These are phyloP conservation scores for Zelopaecilomyces penicillatus DNA, from an alignment of 2,329 filamentous ascomycete genomes.

Conservation along the genomic window DNA sequence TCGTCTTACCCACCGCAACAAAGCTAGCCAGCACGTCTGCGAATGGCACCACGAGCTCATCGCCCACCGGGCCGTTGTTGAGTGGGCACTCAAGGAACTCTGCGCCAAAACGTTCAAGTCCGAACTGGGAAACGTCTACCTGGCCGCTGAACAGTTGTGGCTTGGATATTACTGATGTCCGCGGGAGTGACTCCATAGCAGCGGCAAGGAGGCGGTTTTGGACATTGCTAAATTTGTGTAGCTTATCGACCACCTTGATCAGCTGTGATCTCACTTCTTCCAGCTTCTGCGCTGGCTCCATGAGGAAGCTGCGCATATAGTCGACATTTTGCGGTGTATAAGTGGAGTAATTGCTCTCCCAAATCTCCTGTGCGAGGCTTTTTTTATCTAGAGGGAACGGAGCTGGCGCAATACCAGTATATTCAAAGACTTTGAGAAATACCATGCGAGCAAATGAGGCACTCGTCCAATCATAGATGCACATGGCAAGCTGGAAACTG, in stretches of 20 bases:
- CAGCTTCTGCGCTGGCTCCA: constrained; percentile 5
- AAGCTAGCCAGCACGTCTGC: constrained; percentile 1
- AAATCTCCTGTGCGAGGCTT: constrained; percentile 4
- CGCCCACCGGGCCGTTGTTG: constrained; percentile 1
- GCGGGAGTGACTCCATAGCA: constrained; percentile 4
- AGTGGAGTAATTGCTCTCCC: constrained; percentile 6
- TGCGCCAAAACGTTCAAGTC: constrained; percentile 3
- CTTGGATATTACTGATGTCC: constrained; percentile 1
- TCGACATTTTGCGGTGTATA: constrained; percentile 4
- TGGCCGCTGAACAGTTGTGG: constrained; percentile 8
- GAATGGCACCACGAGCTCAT: neutral
- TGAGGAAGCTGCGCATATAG: constrained; percentile 6
- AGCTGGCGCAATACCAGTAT: neutral
- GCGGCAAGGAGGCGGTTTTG: constrained; percentile 6
- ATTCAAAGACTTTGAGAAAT: constrained; percentile 9
- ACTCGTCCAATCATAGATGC: constrained; percentile 8
- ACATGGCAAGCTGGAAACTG: constrained; percentile 7
- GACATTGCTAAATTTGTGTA: constrained; percentile 5
- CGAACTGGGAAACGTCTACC: constrained; percentile 5
- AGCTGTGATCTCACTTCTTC: constrained; percentile 3
- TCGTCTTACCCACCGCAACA: constrained; percentile 1
- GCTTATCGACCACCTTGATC: neutral
- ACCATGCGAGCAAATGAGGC: constrained; percentile 6
- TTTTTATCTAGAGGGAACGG: constrained; percentile 4
- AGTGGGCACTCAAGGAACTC: constrained; percentile 7